Conservation (phyloP, 108 stramenopile species). For the Seminavis robusta region DNA sequence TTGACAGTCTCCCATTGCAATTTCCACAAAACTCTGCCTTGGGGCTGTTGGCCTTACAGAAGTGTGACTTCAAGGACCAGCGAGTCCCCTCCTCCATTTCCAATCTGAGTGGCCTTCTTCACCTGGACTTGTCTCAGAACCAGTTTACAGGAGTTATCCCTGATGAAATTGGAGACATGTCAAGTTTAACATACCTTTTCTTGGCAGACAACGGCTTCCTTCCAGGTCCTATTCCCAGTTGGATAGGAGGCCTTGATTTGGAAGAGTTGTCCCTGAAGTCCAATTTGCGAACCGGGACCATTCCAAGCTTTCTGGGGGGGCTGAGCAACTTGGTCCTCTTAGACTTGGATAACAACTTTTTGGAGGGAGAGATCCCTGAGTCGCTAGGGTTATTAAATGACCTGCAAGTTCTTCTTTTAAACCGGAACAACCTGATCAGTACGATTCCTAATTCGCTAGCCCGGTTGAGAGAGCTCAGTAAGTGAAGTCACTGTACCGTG, state of each 20-base stretch:
- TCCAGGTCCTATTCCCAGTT: conserved; percentile 25
- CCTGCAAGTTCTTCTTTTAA: conserved; percentile 31
- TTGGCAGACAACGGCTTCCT: conserved; percentile 28
- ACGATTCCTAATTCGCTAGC: too few species aligned
- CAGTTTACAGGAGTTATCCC: conserved; percentile 23
- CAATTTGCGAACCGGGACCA: conserved; percentile 15
- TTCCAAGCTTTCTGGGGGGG: conserved; percentile 20
- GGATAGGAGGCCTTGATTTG: conserved; percentile 10
- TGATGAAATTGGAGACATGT: neutral
- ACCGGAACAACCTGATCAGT: too few species aligned
- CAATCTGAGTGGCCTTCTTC: neutral
- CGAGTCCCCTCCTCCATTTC: neutral
- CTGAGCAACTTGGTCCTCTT: conserved; percentile 19
- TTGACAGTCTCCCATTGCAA: conserved; percentile 16
- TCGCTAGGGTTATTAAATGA: conserved; percentile 23
- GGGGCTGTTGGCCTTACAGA: conserved; percentile 17
- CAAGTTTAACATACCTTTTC: conserved; percentile 20
- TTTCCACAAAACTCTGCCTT: conserved; percentile 1
- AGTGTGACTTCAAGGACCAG: neutral
- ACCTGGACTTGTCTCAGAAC: conserved; percentile 11
- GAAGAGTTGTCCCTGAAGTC: conserved; percentile 26
- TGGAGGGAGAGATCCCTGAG: conserved; percentile 24
- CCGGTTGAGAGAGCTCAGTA: too few species aligned
- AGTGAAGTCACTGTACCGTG: too few species aligned
- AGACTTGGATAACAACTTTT: conserved; percentile 30